Percentiles rank a stretch among this genome's conserved stretches.
Conservation (phyloP, 495 filamentous ascomycete species). For the Aspergillus campestris region DNA sequence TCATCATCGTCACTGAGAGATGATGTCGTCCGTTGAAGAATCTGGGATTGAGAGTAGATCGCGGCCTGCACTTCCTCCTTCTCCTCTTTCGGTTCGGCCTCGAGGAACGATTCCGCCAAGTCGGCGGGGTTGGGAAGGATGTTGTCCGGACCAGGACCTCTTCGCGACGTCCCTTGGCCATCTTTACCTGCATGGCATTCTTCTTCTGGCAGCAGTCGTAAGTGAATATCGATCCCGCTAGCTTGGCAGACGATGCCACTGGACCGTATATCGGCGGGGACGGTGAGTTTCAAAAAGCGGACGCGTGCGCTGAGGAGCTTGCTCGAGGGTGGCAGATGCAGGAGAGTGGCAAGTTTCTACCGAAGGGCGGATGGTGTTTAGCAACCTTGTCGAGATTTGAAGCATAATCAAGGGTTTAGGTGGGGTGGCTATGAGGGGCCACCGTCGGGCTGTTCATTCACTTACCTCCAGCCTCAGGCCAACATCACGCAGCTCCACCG, state of each 20-base stretch:
- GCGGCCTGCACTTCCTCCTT: constrained; percentile 70
- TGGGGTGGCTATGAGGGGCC: background rate
- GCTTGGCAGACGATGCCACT: constrained; percentile 71
- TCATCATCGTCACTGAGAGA: constrained; percentile 51
- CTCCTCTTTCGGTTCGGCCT: constrained; percentile 68
- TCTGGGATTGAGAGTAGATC: constrained; percentile 54
- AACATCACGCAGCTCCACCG: constrained; percentile 74
- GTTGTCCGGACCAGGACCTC: constrained; percentile 12
- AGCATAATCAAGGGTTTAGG: too few species aligned
- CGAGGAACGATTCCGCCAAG: constrained; percentile 79
- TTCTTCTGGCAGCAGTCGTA: constrained; percentile 35
- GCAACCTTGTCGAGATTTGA: background rate
- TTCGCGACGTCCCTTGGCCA: background rate
- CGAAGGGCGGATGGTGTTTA: constrained; percentile 6
- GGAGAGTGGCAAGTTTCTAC: constrained; percentile 66
- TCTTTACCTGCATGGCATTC: constrained; percentile 5
- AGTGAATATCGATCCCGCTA: constrained; percentile 63
- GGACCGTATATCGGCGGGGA: constrained; percentile 74
- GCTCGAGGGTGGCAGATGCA: constrained; percentile 62
- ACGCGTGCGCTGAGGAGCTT: constrained; percentile 63
- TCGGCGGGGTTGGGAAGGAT: constrained; percentile 67
- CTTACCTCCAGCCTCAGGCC: constrained; percentile 64
- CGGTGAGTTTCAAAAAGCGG: constrained; percentile 59
- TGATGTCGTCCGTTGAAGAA: constrained; percentile 37
- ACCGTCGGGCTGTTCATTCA: constrained; percentile 3